Evolutionary conservation across 2,329 filamentous ascomycete genomes (phyloP).

Genomic region (Bipolaris gigantea): DNA sequence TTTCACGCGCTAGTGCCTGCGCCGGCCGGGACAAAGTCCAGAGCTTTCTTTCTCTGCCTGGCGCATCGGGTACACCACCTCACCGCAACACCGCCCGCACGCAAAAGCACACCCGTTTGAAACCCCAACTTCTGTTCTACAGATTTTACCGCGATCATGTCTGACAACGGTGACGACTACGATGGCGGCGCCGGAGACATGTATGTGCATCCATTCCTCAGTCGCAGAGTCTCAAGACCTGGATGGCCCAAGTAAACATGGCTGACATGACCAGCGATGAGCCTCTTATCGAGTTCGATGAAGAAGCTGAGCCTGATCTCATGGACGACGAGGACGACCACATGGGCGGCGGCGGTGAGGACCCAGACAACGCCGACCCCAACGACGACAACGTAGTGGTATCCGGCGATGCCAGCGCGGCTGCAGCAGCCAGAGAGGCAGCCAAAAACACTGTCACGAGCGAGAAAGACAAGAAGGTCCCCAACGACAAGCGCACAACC

Average conservation of each 20-base stretch:
- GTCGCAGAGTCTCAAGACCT: conserved; percentile 10
- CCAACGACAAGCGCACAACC: conserved; percentile 83
- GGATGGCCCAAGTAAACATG: not conserved
- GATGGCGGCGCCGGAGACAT: conserved; percentile 34
- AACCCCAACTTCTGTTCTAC: not conserved
- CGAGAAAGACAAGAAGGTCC: conserved; percentile 79
- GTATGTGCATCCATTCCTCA: conserved; percentile 27
- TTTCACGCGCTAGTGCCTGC: conserved; percentile 22
- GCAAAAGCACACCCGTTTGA: not conserved
- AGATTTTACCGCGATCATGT: conserved; percentile 40
- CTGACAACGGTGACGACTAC: conserved; percentile 50
- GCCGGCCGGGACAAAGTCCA: conserved; percentile 14
- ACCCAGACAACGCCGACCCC: conserved; percentile 38
- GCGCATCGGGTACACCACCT: conserved; percentile 11
- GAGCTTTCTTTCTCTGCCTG: conserved; percentile 26
- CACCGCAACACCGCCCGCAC: conserved; percentile 4
- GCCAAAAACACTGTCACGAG: conserved; percentile 60
- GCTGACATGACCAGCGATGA: conserved; percentile 40
- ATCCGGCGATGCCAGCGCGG: conserved; percentile 57
- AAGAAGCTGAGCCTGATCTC: conserved; percentile 64
- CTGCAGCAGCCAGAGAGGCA: conserved; percentile 45
- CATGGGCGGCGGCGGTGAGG: conserved; percentile 39
- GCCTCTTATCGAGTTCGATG: conserved; percentile 55
- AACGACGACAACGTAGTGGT: conserved; percentile 49
- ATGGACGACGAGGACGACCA: conserved; percentile 65